phyloP scores from a whole-genome alignment of 805 yeast species.

The Metschnikowia amazonensis region DNA sequence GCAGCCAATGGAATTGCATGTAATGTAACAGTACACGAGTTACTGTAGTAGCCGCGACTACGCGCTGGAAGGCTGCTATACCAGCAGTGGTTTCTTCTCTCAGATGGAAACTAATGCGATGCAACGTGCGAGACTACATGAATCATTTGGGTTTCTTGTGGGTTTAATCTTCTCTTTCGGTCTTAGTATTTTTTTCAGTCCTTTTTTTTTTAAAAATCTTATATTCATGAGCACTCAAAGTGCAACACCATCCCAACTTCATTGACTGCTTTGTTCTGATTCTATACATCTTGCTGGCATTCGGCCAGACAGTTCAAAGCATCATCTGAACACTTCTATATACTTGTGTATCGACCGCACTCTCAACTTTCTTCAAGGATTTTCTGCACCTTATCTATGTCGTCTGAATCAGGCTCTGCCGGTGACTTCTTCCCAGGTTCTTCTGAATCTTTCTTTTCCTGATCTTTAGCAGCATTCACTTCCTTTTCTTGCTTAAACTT shows the following conservation, averaged over 20 bases:
- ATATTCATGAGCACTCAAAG: not conserved
- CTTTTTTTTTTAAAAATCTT: not conserved
- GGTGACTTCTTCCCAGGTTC: not conserved
- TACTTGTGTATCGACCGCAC: not conserved
- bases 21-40: not conserved
- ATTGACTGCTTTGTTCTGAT: not conserved
- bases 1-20: conserved; percentile 1
- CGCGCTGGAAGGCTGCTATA: not conserved
- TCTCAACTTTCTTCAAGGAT: conserved; percentile 11
- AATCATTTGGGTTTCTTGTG: too few relatives aligned
- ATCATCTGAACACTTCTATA: not conserved
- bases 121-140: not conserved
- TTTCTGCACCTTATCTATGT: conserved; percentile 7
- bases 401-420: conserved; percentile 4
- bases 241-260: not conserved
- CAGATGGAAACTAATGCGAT: not conserved
- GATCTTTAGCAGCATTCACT: not conserved
- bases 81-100: not conserved
- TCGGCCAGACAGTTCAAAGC: not conserved
- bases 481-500: not conserved
- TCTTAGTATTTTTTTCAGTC: too few relatives aligned
- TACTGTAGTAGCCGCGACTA: not conserved
- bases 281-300: not conserved
- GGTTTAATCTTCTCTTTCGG: too few relatives aligned
- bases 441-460: not conserved